Evolutionary conservation across 306 rosid species (phyloP).

Genomic region (Albizia julibrissin): DNA sequence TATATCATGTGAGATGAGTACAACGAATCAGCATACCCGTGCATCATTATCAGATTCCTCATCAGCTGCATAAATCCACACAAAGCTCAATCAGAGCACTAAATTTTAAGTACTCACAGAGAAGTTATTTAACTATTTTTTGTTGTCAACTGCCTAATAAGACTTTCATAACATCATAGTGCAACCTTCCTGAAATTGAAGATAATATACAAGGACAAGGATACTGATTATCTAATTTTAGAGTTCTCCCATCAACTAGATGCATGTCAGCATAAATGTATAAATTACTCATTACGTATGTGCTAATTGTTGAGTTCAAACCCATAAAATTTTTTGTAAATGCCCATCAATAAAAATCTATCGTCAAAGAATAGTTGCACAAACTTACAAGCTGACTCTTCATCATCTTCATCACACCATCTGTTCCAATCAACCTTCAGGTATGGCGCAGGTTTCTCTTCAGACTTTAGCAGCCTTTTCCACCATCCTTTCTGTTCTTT

Average conservation of each 20-base stretch:
- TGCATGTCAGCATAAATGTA: background rate
- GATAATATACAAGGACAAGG: background rate
- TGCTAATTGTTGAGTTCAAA: background rate
- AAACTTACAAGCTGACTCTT: conserved; percentile 61
- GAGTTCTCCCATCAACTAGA: background rate
- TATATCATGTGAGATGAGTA: conserved; percentile 23
- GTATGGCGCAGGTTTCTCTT: conserved; percentile 84
- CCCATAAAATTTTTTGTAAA: background rate
- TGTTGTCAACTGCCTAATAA: conserved; percentile 5
- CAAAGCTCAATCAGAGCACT: conserved; percentile 29
- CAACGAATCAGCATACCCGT: conserved; percentile 45
- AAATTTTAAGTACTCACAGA: conserved; percentile 26
- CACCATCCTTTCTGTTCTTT: conserved; percentile 84
- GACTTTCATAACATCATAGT: background rate
- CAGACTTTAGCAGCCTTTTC: conserved; percentile 75
- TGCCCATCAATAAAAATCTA: conserved; percentile 23
- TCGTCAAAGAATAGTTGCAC: conserved; percentile 5
- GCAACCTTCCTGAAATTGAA: background rate
- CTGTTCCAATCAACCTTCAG: conserved; percentile 85
- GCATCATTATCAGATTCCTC: conserved; percentile 58
- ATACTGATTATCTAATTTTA: background rate
- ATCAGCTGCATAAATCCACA: conserved; percentile 61
- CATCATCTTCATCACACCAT: conserved; percentile 89
- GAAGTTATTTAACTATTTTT: conserved; percentile 6
- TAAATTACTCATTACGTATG: background rate